Conservation (phyloP, 2,329 filamentous ascomycete genomes). For the Myriosclerotinia scirpicola region DNA sequence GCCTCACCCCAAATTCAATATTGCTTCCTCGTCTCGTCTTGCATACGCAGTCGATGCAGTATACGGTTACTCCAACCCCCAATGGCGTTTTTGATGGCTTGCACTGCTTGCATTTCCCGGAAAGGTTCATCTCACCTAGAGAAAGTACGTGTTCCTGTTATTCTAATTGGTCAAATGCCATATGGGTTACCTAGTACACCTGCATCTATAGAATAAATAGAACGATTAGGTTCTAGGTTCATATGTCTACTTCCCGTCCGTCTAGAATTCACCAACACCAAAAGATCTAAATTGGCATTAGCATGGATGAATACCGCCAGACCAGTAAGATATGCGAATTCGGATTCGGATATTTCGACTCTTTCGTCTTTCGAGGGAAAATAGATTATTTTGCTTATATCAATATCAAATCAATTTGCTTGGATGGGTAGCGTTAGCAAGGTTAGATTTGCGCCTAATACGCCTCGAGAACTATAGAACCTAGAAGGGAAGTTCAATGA, state of each 20-base stretch:
- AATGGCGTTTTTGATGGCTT: neutral
- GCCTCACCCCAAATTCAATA: slow-evolving; percentile 11
- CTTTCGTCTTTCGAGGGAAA: neutral
- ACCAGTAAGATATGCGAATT: neutral
- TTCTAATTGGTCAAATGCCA: slow-evolving; percentile 5
- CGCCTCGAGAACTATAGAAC: no score
- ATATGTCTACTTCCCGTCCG: neutral
- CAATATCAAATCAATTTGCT: neutral
- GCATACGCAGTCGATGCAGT: neutral
- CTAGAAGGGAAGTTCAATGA: neutral
- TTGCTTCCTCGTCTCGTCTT: slow-evolving; percentile 1
- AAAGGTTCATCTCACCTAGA: neutral
- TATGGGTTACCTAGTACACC: neutral
- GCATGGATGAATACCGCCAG: neutral
- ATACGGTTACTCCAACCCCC: slow-evolving; percentile 3
- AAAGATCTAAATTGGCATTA: neutral
- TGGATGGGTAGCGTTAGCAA: no score
- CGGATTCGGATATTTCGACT: neutral
- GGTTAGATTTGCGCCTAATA: no score
- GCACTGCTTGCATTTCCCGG: neutral
- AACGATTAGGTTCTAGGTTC: neutral
- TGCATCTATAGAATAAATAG: neutral
- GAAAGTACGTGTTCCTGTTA: neutral
- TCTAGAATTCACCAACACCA: no score
- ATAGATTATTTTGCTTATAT: neutral